Percentiles rank a stretch among this genome's conserved stretches.
Conservation (phyloP, 805 yeast species). For the Candida hungchunana region DNA sequence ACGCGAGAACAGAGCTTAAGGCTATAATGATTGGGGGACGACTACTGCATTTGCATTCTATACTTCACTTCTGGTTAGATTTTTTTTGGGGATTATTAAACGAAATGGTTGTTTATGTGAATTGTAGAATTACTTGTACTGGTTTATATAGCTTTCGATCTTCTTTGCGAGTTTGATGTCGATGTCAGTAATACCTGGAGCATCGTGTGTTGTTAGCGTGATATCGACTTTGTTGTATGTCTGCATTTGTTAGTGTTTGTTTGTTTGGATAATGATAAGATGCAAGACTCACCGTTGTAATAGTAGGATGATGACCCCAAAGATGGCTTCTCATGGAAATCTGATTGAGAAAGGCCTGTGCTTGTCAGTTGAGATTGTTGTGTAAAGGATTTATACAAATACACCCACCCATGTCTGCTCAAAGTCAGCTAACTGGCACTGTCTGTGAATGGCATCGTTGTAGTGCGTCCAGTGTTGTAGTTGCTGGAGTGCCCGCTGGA, state of each 20-base stretch:
- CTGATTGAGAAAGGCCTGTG: conserved; percentile 44
- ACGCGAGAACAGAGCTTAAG: conserved; percentile 16
- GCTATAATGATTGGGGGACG: no score
- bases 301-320: conserved; percentile 68
- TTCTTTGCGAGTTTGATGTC: conserved; percentile 56
- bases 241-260: conserved; percentile 1
- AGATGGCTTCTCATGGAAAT: conserved; percentile 55
- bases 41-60: not conserved
- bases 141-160: conserved; percentile 33
- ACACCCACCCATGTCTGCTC: conserved; percentile 55
- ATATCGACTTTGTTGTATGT: conserved; percentile 56
- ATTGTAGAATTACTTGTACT: not conserved
- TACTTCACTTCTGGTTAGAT: not conserved
- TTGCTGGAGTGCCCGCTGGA: conserved; percentile 19
- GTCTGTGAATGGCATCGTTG: conserved; percentile 27
- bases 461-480: conserved; percentile 26
- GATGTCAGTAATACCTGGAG: conserved; percentile 43
- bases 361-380: no score
- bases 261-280: not conserved
- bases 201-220: conserved; percentile 63
- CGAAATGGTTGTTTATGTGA: not conserved
- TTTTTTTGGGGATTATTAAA: not conserved
- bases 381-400: not conserved
- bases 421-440: conserved; percentile 44
- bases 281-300: conserved; percentile 35